Conservation (phyloP, 768 basidiomycete genomes). For the Tubosaeta sp. region DNA sequence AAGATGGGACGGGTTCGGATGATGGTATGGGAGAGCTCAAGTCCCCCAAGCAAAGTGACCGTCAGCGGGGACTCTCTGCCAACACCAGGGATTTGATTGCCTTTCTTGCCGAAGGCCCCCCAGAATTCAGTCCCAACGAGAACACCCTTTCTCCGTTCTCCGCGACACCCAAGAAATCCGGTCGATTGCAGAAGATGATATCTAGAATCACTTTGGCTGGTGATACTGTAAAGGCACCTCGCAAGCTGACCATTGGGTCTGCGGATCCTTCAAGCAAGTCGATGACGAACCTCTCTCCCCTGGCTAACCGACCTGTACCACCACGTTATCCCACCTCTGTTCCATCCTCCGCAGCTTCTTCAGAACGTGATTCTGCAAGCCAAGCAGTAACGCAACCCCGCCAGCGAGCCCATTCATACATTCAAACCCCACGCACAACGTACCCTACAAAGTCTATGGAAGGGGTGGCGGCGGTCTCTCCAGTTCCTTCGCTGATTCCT, state of each 20-base stretch:
- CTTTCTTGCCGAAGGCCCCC: constrained; percentile 56
- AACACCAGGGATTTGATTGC: constrained; percentile 49
- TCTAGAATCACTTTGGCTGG: constrained; percentile 61
- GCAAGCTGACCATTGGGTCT: constrained; percentile 28
- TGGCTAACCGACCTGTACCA: constrained; percentile 59
- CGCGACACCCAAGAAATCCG: constrained; percentile 40
- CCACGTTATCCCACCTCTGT: constrained; percentile 48
- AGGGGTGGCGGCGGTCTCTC: constrained; percentile 3
- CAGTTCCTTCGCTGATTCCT: constrained; percentile 5
- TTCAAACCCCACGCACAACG: constrained; percentile 18
- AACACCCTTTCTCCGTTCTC: constrained; percentile 39
- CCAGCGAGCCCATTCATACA: constrained; percentile 26
- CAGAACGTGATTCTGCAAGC: constrained; percentile 26
- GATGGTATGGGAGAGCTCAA: constrained; percentile 37
- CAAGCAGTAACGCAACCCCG: constrained; percentile 18
- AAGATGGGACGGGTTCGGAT: constrained; percentile 69
- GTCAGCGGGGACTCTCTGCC: constrained; percentile 38
- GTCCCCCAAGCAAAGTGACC: constrained; percentile 39
- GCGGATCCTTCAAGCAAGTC: constrained; percentile 29
- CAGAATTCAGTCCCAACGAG: constrained; percentile 38
- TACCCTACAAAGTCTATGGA: constrained; percentile 16
- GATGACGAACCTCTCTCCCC: constrained; percentile 40
- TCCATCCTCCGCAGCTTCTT: constrained; percentile 43
- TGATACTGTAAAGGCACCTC: constrained; percentile 29
- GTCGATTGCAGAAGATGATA: constrained; percentile 77